Percentiles rank a stretch among this genome's conserved stretches.
Evolutionary conservation across 768 basidiomycete genomes (phyloP).

Genomic region (Boletus reticulatus): DNA sequence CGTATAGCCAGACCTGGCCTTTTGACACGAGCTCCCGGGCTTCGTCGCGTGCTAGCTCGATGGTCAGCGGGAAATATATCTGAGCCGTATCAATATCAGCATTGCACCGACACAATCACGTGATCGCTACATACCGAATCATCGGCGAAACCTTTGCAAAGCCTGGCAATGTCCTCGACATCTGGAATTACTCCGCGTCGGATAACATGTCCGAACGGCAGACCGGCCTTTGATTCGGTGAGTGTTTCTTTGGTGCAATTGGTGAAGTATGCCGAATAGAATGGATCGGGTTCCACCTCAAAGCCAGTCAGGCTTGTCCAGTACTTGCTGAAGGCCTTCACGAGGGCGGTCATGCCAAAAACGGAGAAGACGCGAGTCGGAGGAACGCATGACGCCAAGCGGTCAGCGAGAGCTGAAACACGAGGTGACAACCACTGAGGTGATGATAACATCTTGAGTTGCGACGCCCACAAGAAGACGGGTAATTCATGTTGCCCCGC

Average conservation of each 20-base stretch:
- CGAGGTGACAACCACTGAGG: constrained; percentile 33
- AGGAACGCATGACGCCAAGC: constrained; percentile 37
- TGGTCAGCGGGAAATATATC: constrained; percentile 44
- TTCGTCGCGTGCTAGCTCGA: constrained; percentile 41
- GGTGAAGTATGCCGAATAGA: constrained; percentile 49
- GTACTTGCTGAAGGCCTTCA: constrained; percentile 39
- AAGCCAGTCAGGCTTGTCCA: constrained; percentile 46
- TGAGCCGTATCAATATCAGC: constrained; percentile 19
- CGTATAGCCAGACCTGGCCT: constrained; percentile 54
- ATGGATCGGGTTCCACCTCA: constrained; percentile 39
- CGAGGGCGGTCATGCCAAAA: constrained; percentile 43
- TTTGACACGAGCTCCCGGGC: constrained; percentile 46
- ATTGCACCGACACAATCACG: background rate
- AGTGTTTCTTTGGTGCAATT: constrained; percentile 42
- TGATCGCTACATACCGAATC: constrained; percentile 42
- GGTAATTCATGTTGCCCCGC: constrained; percentile 47
- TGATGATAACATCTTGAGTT: constrained; percentile 23
- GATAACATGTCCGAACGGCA: constrained; percentile 36
- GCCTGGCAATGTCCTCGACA: constrained; percentile 37
- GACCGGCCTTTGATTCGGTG: constrained; percentile 17
- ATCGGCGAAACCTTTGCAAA: constrained; percentile 52
- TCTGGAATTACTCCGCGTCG: constrained; percentile 41
- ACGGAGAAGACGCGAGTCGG: constrained; percentile 50
- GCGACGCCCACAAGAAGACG: constrained; percentile 49
- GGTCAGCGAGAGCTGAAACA: constrained; percentile 35